These are phyloP conservation scores for Boletus fagicola DNA, from an alignment of 768 basidiomycete species.

Conservation along the genomic window DNA sequence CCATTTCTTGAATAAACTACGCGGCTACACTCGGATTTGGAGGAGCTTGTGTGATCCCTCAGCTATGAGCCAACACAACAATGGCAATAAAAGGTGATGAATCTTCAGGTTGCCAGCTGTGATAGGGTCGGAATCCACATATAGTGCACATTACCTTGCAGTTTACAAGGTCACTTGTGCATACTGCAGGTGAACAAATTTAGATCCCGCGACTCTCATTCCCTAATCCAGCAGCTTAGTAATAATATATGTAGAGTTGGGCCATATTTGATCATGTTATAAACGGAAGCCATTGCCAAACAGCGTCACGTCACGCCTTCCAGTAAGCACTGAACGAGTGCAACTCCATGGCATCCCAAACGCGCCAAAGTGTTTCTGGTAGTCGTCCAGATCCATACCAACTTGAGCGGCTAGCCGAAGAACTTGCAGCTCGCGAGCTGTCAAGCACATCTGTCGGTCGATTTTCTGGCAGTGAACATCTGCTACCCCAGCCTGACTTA, in stretches of 20 bases:
- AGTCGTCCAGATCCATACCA: conserved; percentile 53
- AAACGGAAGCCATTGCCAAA: conserved; percentile 27
- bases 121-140: too few species aligned
- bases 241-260: not conserved
- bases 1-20: not conserved
- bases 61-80: too few species aligned
- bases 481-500: conserved; percentile 42
- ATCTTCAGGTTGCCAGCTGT: too few species aligned
- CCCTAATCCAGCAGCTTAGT: not conserved
- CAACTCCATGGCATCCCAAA: conserved; percentile 18
- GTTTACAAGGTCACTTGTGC: too few species aligned
- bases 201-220: too few species aligned
- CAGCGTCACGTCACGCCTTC: not conserved
- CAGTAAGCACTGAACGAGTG: not conserved
- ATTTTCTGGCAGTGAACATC: conserved; percentile 9
- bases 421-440: conserved; percentile 58
- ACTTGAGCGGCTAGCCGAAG: conserved; percentile 70
- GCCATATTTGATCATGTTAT: conserved; percentile 25
- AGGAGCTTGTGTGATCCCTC: too few species aligned
- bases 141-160: too few species aligned
- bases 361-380: conserved; percentile 14
- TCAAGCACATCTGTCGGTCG: conserved; percentile 15
- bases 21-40: too few species aligned
- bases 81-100: too few species aligned
- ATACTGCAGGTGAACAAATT: too few species aligned